These are phyloP conservation scores for Aspergillaceae sp. DNA, from an alignment of 2,329 filamentous ascomycete genomes.

Conservation along the genomic window DNA sequence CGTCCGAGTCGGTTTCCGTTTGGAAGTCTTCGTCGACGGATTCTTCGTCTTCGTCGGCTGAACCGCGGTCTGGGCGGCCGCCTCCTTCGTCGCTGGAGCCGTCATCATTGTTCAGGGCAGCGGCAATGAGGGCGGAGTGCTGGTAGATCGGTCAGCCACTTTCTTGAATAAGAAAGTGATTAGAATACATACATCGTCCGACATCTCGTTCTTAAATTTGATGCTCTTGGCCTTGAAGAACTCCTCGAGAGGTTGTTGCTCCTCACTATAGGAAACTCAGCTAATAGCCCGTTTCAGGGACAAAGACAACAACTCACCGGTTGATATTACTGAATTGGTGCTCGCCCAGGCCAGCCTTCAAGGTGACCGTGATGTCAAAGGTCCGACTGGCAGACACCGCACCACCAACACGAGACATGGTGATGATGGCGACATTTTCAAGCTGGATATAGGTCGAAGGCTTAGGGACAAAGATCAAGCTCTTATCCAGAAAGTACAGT, in stretches of 20 bases:
- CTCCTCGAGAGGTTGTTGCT: conserved; percentile 89
- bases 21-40: conserved; percentile 94
- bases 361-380: conserved; percentile 88
- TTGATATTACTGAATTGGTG: conserved; percentile 99
- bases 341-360: conserved; percentile 79
- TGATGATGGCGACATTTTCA: conserved; percentile 83
- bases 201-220: conserved; percentile 97
- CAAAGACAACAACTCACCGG: conserved; percentile 42
- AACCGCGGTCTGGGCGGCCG: conserved; percentile 67
- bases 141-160: neutral
- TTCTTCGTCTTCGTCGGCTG: conserved; percentile 92
- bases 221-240: conserved; percentile 96
- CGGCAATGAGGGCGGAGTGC: conserved; percentile 55
- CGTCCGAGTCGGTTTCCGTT: conserved; percentile 84
- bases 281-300: conserved; percentile 5
- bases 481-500: conserved; percentile 93
- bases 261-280: conserved; percentile 51
- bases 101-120: conserved; percentile 73
- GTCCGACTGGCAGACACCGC: conserved; percentile 89
- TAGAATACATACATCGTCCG: conserved; percentile 66
- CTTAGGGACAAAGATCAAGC: conserved; percentile 98
- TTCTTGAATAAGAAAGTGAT: neutral
- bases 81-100: conserved; percentile 68
- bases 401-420: conserved; percentile 90
- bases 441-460: conserved; percentile 95